Base-by-base conservation (phyloP, 495 filamentous ascomycete genomes). In the Penicillium verhagenii region DNA sequence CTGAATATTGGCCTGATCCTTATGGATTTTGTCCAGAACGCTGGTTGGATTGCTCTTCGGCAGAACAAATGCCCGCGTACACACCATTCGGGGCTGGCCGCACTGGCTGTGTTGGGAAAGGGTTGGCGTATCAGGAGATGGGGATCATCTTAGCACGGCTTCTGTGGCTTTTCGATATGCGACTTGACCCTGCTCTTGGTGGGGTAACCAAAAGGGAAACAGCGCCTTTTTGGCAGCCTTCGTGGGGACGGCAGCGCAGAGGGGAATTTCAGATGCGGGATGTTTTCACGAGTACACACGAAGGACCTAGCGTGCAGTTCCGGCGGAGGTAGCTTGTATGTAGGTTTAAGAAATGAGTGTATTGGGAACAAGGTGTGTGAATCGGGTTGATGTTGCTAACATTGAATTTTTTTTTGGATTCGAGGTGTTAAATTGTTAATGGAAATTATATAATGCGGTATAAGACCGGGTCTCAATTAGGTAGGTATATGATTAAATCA, bases 71-170 rank as follows among this genome's bases (percentile, higher is more conserved):
- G 21, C 60, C 62, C 26, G 83, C 19, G 2, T 86, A 83, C 61
- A 75, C 69, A 44, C 78, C 86, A 1, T 87, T 86, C 58, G 77
- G 72, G 3, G 61, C 83, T 38, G 84, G 85, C 0, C 75, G 79
- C 0, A 64, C 83, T 14, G 73, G 72, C 2, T 87, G 85, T 53
- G 79, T 86, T 20, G 85, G 83, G 2, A 84, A 83, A 61, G 73
- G 72, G 0, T 57, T 87, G 47, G 83, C 83, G 0, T 82, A 80
- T 29, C 54, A 53, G 14, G 61, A 64, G 43, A 20, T 63, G 19
- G 24, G 10, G 2, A 11, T 45, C 5, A 42, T 28, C 14, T 10
- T 53, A 7, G 39, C 50, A 2, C 13, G 23, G 6, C 11, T 46
- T 8, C 23, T 46, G 5, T 24, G 20, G 20, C n/a, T 24, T 8